Base-by-base conservation (phyloP, 495 filamentous ascomycete genomes). In the Lasiosphaeriaceae sp. region DNA sequence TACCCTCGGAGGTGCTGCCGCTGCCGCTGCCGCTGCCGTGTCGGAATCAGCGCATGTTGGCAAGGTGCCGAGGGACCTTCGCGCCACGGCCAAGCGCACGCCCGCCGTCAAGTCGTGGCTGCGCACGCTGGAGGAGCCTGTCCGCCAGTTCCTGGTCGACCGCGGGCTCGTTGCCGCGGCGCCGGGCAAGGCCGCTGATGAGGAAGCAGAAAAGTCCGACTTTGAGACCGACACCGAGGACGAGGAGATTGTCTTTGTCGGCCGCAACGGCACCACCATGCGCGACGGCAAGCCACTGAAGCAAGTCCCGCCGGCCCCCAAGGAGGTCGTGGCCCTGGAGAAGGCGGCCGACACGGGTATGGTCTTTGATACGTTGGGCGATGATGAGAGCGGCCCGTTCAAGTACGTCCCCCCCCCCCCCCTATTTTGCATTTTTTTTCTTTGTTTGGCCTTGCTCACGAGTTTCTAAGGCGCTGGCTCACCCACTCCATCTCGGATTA, bases 221-320 rank as follows among this genome's bases (percentile, higher is more conserved):
- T 43, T 17, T 19, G 78, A 83, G 19, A 71, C 77, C 16, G 83
- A 83, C 52, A 77, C 79, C 20, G 86, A 87, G 37, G 91, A 95
- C 62, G 92, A 96, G 55, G 93, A 97, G 72, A 91, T 97, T 61
- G 90, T 97, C 2, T 97, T 96, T 68, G 85, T 96, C 11, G 92
- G 91, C 1, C 77, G 88, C 4, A 86, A 90, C 63, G 87, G 88
- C 6, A 77, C 14, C 9, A 77, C 75, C 54, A 90, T 86, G 86
- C 83, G 83, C 63, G 88, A 90, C 58, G 77, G 82, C 34, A 58
- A 55, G 55, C 39, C 39, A 4, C 14, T n/a, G 8, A 43, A 17
- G 39, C 4, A 43, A 31, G 4, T 4, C 4, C 26, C 3, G 9
- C 26, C 8, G 39, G n/a, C 44, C 53, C 37, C 35, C 21, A 39